These are phyloP conservation scores for Inosperma sp. DNA, from an alignment of 768 basidiomycete genomes.

Conservation along the genomic window DNA sequence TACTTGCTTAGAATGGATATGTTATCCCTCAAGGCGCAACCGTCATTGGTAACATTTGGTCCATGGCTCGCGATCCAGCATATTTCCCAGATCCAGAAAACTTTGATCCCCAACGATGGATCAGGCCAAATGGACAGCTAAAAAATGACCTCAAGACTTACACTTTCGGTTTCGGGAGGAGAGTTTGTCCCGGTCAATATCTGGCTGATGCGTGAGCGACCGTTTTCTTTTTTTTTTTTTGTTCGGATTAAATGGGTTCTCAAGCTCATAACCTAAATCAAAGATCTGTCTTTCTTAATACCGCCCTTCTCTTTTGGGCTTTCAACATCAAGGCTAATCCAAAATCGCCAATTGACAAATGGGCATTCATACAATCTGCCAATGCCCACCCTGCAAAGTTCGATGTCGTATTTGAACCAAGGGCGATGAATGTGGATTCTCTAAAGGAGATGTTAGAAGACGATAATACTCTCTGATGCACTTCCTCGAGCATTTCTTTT, in stretches of 20 bases:
- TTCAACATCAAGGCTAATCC: slow-evolving; percentile 53
- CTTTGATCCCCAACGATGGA: slow-evolving; percentile 57
- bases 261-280: too few species aligned
- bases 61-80: slow-evolving; percentile 51
- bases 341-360: slow-evolving; percentile 49
- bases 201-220: slow-evolving; percentile 49
- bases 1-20: slow-evolving; percentile 34
- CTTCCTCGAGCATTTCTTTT: too few species aligned
- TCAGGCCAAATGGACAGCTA: slow-evolving; percentile 40
- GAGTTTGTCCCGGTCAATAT: slow-evolving; percentile 64
- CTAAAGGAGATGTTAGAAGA: too few species aligned
- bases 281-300: slow-evolving; percentile 63
- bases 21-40: slow-evolving; percentile 52
- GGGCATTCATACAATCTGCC: slow-evolving; percentile 57
- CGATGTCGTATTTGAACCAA: slow-evolving; percentile 48
- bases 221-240: too few species aligned
- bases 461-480: too few species aligned
- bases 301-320: slow-evolving; percentile 59
- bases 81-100: slow-evolving; percentile 53
- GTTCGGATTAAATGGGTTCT: too few species aligned
- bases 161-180: slow-evolving; percentile 52
- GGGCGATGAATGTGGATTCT: too few species aligned
- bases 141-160: slow-evolving; percentile 49
- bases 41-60: slow-evolving; percentile 59
- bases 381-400: slow-evolving; percentile 62